Conservation (phyloP, 768 basidiomycete genomes). For the Psilocybe subaeruginosa region DNA sequence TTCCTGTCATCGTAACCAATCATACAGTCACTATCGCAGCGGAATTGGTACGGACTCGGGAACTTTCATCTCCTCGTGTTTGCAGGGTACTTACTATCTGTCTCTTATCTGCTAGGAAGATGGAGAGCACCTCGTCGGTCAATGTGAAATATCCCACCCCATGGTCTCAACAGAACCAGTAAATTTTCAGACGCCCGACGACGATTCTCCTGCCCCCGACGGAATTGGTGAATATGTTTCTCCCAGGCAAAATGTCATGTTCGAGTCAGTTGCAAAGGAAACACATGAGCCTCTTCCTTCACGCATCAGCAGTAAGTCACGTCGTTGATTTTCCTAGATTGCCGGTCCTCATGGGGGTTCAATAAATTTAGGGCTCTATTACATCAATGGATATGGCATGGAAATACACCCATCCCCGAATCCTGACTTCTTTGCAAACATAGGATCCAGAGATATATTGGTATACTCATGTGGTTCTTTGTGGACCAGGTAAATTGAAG, state of each 20-base stretch:
- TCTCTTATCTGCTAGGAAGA: constrained; percentile 53
- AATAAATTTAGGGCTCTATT: constrained; percentile 62
- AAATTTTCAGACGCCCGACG: constrained; percentile 29
- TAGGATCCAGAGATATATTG: constrained; percentile 65
- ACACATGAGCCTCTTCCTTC: constrained; percentile 60
- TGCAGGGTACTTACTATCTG: background rate
- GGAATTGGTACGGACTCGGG: constrained; percentile 61
- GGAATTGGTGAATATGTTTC: constrained; percentile 53
- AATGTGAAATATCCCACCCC: constrained; percentile 94
- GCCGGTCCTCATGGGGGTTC: constrained; percentile 10
- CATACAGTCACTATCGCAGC: constrained; percentile 96
- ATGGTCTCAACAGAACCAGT: constrained; percentile 36
- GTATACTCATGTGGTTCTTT: constrained; percentile 94
- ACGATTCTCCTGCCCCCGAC: constrained; percentile 48
- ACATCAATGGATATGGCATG: constrained; percentile 90
- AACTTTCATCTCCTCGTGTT: background rate
- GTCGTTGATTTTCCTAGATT: background rate
- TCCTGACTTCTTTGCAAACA: constrained; percentile 69
- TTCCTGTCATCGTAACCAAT: constrained; percentile 92
- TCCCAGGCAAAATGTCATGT: constrained; percentile 65
- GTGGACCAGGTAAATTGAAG: constrained; percentile 77
- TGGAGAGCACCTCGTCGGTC: constrained; percentile 79
- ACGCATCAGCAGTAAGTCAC: constrained; percentile 61
- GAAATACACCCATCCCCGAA: constrained; percentile 93
- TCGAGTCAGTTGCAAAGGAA: constrained; percentile 56